phyloP scores from a whole-genome alignment of 441 rosid genomes.

The Gossypium lobatum region DNA sequence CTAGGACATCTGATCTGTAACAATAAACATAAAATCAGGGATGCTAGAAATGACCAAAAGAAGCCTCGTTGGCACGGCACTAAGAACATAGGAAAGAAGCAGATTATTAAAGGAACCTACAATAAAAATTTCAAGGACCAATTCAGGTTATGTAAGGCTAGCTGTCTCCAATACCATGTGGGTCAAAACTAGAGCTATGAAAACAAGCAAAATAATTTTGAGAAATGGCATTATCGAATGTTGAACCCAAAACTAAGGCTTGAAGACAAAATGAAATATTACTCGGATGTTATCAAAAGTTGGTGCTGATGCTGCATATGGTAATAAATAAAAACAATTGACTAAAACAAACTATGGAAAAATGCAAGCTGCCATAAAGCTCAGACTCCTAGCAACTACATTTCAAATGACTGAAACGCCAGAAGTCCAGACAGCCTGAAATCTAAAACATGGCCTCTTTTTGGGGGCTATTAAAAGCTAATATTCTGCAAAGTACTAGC shows the following conservation, averaged over 20 bases:
- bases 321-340: neutral
- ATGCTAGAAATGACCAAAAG: slow-evolving; percentile 11
- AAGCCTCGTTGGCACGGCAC: neutral
- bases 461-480: neutral
- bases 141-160: slow-evolving; percentile 7
- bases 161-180: slow-evolving; percentile 9
- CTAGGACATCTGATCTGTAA: slow-evolving; percentile 93
- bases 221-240: neutral
- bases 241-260: slow-evolving; percentile 6
- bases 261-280: slow-evolving; percentile 7
- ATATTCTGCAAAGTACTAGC: neutral
- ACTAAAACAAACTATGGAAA: neutral
- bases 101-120: neutral
- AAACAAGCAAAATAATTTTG: slow-evolving; percentile 9
- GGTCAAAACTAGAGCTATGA: slow-evolving; percentile 3
- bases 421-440: neutral
- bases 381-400: neutral
- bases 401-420: neutral
- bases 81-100: neutral
- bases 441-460: neutral
- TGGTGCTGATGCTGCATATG: slow-evolving; percentile 1
- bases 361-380: slow-evolving; percentile 7
- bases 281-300: neutral
- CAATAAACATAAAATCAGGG: slow-evolving; percentile 10
- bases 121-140: slow-evolving; percentile 9